Evolutionary conservation across 2,329 filamentous ascomycete species (phyloP), one percentile per base, ranked within the genome.

Genomic region (Lomentospora prolificans): DNA sequence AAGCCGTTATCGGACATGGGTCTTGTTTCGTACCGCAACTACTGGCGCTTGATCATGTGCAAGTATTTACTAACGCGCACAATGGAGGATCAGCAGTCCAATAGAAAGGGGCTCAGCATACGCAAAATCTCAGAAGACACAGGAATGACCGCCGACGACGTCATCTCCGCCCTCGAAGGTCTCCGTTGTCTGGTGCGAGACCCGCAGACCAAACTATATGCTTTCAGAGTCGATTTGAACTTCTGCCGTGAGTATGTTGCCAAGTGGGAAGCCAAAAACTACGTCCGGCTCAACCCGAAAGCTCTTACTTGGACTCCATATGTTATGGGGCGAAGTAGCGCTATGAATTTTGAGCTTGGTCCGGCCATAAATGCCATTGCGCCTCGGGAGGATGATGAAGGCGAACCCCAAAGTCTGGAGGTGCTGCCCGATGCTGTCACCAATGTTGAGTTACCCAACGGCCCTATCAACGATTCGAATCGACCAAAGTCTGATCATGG

Each of bases 1-100:
- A 99, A 99, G 70, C 94, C 94, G 0, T 78, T 99, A 3, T 97
- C 94, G 0, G 94, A 99, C 66, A 96, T 99, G 90, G 94, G 94
- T 3, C 72, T 99, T 39, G 92, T 97, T 3, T 97, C 92, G 2
- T 99, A 99, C 67, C 84, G 94, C 48, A 96, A 95, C 64, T 99
- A 99, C 69, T 99, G 94, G 94, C 86, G 94, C 19, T 75, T 96
- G 8, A 79, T 95, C 2, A 75, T 99, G 55, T 96, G 91, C 66
- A 86, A 88, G 59, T 89, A 96, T 62, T 77, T 99, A 5, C 75
- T 91, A 85, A 59, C 63, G 67, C 7, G 59, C 59, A n/a, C n/a
- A n/a, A n/a, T n/a, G 1, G 65, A 61, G 1, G 60, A 63, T n/a
- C 59, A 66, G 53, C 59, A 66, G 53, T 64, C 62, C 55, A 73